Percentiles rank a stretch among this genome's conserved stretches.
Evolutionary conservation across 2,329 filamentous ascomycete species (phyloP).

Genomic region (Cercospora beticola): DNA sequence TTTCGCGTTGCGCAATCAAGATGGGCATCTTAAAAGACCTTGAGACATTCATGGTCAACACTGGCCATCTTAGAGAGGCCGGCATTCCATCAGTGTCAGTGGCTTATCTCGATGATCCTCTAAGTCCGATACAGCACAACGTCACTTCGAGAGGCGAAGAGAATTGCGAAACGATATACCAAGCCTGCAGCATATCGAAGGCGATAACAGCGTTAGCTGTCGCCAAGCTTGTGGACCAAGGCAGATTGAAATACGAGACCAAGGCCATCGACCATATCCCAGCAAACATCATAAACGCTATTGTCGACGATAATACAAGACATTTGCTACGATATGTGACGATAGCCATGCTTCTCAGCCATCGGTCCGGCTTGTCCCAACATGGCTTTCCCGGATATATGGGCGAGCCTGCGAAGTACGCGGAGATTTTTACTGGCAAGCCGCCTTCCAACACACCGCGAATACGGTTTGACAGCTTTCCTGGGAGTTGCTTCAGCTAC

Average conservation of each 20-base stretch:
- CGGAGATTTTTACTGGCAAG: constrained; percentile 23
- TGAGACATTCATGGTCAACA: constrained; percentile 16
- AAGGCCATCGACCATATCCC: constrained; percentile 23
- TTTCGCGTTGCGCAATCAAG: not conserved
- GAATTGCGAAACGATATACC: constrained; percentile 29
- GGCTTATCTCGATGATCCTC: constrained; percentile 24
- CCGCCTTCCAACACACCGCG: constrained; percentile 27
- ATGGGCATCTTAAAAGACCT: constrained; percentile 13
- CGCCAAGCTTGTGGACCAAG: constrained; percentile 29
- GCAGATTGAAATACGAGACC: constrained; percentile 24
- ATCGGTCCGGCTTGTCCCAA: constrained; percentile 30
- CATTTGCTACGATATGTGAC: constrained; percentile 28
- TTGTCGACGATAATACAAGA: constrained; percentile 20
- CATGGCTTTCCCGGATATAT: constrained; percentile 32
- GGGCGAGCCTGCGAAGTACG: constrained; percentile 13
- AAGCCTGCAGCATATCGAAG: constrained; percentile 34
- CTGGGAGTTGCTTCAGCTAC: constrained; percentile 28
- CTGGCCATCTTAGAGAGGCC: constrained; percentile 14
- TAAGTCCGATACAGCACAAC: constrained; percentile 19
- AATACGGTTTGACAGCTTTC: constrained; percentile 27
- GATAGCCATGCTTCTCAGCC: constrained; percentile 28
- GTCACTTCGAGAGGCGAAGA: constrained; percentile 24
- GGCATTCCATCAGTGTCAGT: constrained; percentile 28
- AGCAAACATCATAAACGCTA: constrained; percentile 1
- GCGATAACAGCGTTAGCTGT: constrained; percentile 27